phyloP scores from a whole-genome alignment of 2,329 filamentous ascomycete genomes.

The Calonectria montana region DNA sequence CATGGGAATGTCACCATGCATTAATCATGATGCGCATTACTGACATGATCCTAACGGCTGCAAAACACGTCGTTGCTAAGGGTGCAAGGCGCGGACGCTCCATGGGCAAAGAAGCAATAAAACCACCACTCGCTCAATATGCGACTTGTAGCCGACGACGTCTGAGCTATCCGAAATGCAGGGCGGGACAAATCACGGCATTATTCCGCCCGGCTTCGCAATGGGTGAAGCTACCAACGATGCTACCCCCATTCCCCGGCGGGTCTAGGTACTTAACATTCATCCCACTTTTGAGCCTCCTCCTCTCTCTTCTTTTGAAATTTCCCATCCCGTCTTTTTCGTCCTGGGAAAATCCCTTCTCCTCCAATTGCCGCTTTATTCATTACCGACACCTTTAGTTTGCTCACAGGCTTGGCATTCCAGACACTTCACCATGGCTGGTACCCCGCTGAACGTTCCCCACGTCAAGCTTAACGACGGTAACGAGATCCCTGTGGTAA shows the following conservation, averaged over 20 bases:
- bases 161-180: background rate
- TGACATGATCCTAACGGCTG: background rate
- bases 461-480: conserved; percentile 79
- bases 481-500: conserved; percentile 76
- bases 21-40: background rate
- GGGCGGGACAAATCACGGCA: conserved; percentile 31
- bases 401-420: background rate
- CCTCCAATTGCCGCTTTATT: background rate
- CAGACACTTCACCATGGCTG: conserved; percentile 23
- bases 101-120: background rate
- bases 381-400: background rate
- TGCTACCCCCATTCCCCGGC: background rate
- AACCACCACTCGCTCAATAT: background rate
- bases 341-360: background rate
- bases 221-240: conserved; percentile 11
- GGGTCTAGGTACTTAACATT: conserved; percentile 3
- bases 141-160: background rate
- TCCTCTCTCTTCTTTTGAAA: background rate
- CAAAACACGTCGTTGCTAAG: background rate
- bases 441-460: conserved; percentile 55
- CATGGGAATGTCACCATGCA: background rate
- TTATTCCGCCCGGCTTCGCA: conserved; percentile 29
- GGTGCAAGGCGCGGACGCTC: background rate
- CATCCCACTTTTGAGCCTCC: conserved; percentile 15
- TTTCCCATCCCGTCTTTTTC: background rate